A percentile compares a stretch with the other conserved stretches of the same genome.
These are phyloP conservation scores for Paramicrosporidium saccamoebae DNA, from an alignment of 371 early-diverging fungal species.

Conservation along the genomic window DNA sequence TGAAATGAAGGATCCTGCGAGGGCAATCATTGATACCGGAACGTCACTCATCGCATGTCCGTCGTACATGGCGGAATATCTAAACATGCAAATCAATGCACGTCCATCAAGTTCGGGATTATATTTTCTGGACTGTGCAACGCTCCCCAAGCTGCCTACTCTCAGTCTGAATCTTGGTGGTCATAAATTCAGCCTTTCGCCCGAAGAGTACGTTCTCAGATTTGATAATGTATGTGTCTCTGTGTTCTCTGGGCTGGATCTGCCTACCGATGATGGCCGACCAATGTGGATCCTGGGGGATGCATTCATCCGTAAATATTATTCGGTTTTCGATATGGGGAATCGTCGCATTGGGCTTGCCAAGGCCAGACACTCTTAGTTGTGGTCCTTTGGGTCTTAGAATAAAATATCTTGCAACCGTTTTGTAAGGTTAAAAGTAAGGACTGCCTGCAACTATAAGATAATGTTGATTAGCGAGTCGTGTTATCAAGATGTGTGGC, in stretches of 20 bases:
- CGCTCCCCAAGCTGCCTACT: conserved; percentile 3
- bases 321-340: conserved; percentile 8
- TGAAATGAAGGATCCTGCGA: background rate
- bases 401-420: no score
- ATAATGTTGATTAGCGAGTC: no score
- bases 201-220: conserved; percentile 6
- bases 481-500: no score
- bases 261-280: no score
- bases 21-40: conserved; percentile 9
- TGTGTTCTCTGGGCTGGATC: conserved; percentile 1
- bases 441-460: no score
- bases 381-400: no score
- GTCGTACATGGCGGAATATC: conserved; percentile 5
- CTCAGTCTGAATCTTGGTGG: conserved; percentile 6
- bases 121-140: conserved; percentile 7
- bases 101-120: conserved; percentile 8
- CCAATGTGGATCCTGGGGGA: conserved; percentile 9
- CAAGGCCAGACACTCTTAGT: no score
- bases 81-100: conserved; percentile 7
- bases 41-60: conserved; percentile 9
- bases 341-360: conserved; percentile 7
- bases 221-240: conserved; percentile 1
- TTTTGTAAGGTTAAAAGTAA: no score
- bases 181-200: conserved; percentile 5
- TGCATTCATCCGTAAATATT: conserved; percentile 7